Percentiles rank a stretch among this genome's conserved stretches.
Evolutionary conservation across 164 flowering plant genomes (phyloP).

Genomic region (Litsea cubeba): DNA sequence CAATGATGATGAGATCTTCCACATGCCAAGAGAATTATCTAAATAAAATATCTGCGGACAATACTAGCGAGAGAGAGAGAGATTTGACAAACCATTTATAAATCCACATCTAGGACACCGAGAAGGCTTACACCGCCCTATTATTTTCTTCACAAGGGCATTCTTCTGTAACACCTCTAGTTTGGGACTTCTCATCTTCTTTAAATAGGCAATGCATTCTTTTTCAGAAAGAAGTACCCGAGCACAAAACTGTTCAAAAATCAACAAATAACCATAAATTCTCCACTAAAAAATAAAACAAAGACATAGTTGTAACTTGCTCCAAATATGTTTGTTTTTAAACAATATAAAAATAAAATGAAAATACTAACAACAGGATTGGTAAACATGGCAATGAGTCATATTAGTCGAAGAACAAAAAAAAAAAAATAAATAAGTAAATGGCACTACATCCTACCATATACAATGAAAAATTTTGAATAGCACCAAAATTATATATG

Average conservation of each 20-base stretch:
- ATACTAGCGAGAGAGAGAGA: not conserved
- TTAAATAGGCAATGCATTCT: constrained; percentile 37
- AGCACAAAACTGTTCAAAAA: constrained; percentile 58
- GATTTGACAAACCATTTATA: constrained; percentile 53
- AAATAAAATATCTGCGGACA: not conserved
- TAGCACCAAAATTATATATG: not conserved
- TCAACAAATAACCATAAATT: not conserved
- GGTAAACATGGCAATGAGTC: too few species aligned
- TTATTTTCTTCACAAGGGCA: constrained; percentile 42
- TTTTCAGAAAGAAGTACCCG: constrained; percentile 67
- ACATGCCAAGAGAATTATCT: not conserved
- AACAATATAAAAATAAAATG: too few species aligned
- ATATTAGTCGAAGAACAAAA: not conserved
- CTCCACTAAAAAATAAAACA: not conserved
- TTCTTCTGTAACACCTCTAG: constrained; percentile 54
- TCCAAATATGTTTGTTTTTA: not conserved
- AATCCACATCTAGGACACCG: constrained; percentile 65
- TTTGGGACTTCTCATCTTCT: constrained; percentile 67
- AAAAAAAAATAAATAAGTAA: not conserved
- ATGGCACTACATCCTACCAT: not conserved
- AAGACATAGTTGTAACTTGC: not conserved
- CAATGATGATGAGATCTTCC: not conserved
- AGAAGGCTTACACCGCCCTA: constrained; percentile 51
- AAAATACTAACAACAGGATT: too few species aligned
- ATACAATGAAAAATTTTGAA: not conserved